Evolutionary conservation across 139 green algal species (phyloP), one percentile per base, ranked within the genome.

Genomic region (Chlamydomonas applanata): DNA sequence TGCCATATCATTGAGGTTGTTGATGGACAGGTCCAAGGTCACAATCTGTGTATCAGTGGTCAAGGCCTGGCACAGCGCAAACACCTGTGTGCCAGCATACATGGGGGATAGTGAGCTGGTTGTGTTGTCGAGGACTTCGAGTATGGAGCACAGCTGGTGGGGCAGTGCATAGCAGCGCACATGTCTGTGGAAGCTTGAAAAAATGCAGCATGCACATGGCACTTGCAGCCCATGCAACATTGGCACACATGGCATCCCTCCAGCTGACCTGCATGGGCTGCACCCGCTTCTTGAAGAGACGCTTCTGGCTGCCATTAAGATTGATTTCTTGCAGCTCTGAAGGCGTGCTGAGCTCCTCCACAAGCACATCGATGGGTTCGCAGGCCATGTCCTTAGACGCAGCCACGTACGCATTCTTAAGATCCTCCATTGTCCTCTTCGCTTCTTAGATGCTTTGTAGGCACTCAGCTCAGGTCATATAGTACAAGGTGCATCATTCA

Each of bases 1-100:
- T 7, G 80, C 84, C 57, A 78, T 69, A 73, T 87, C 79, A 52
- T 83, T 81, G 5, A 89, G 74, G 52, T 57, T 74, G 65, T 89
- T 89, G 76, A 78, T 78, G 13, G 72, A 74, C 33, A 89, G 72
- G 60, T 83, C 81, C 20, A 89, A 4, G 0, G 57, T 57, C 49
- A 30, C 17, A 5, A 89, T 76, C 0, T 24, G 60, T 25, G 34
- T 44, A 61, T 83, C 76, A 27, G 76, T 71, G 29, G 66, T 54
- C 35, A 90, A 61, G 9, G 68, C 45, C 65, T 88, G 82, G 34
- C 75, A 82, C 68, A 89, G 64, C 1, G 80, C 80, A 36, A 84
- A 75, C 27, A 86, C 76, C 80, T 89, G 73, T 0, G 35, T 49
- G 36, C 16, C 7, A 11, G 40, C 40, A 49, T 49, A 49, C 40